Percentiles rank a stretch among this genome's conserved stretches.
Evolutionary conservation across 441 rosid genomes (phyloP).

Genomic region (Adansonia rubrostipa): DNA sequence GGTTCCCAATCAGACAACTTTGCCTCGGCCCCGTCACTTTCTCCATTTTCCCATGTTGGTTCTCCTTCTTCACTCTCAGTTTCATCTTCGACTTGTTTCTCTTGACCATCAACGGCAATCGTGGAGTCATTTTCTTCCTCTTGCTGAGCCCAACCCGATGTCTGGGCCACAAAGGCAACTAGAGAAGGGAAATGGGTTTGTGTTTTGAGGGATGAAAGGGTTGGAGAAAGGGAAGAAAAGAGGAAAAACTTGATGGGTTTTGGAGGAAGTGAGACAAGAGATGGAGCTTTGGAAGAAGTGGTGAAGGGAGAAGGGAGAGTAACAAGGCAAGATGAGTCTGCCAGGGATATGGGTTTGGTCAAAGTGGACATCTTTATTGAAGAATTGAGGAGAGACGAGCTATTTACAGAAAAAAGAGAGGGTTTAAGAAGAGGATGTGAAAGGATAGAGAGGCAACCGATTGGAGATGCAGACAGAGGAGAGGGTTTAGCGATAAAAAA

Average conservation of each 20-base stretch:
- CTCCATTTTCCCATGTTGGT: conserved; percentile 38
- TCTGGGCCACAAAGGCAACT: conserved; percentile 32
- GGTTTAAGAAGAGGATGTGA: conserved; percentile 14
- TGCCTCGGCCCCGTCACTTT: conserved; percentile 43
- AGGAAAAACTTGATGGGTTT: conserved; percentile 41
- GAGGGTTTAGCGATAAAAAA: no score
- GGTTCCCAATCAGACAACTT: conserved; percentile 22
- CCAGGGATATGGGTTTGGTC: conserved; percentile 44
- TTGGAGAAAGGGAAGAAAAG: conserved; percentile 30
- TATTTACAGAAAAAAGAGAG: no score
- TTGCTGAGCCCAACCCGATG: conserved; percentile 38
- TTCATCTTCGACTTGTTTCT: conserved; percentile 1
- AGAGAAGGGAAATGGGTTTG: conserved; percentile 37
- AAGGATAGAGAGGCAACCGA: conserved; percentile 17
- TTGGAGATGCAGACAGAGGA: no score
- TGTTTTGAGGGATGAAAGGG: conserved; percentile 28
- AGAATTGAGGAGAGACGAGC: conserved; percentile 7
- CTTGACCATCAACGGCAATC: conserved; percentile 50
- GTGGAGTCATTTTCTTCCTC: conserved; percentile 42
- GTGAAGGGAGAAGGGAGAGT: conserved; percentile 42
- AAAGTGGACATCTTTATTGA: conserved; percentile 33
- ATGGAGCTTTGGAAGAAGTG: conserved; percentile 32
- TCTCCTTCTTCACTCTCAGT: conserved; percentile 28
- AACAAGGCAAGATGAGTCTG: conserved; percentile 44
- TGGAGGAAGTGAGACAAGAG: conserved; percentile 28